These are phyloP conservation scores for Rhizophora mangle DNA, from an alignment of 345 rosid genomes.

Conservation along the genomic window DNA sequence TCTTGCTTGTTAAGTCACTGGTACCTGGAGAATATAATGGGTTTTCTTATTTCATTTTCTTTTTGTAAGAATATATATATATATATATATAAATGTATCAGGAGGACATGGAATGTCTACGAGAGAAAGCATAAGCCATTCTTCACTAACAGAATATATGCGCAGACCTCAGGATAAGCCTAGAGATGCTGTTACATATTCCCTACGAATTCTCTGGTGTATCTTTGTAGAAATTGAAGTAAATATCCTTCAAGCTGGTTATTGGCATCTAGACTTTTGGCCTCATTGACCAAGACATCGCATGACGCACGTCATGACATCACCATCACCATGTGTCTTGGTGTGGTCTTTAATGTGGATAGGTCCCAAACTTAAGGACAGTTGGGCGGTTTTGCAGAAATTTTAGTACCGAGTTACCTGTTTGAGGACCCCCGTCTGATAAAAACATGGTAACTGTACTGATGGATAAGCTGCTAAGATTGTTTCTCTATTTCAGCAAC, in stretches of 20 bases:
- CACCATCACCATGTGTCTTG: neutral
- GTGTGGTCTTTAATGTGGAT: constrained; percentile 9
- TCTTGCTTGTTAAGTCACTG: neutral
- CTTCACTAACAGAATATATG: too few species aligned
- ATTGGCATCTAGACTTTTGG: neutral
- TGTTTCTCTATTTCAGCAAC: neutral
- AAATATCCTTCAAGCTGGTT: neutral
- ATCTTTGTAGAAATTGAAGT: neutral
- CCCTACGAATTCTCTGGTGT: neutral
- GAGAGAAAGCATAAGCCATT: too few species aligned
- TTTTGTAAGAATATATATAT: too few species aligned
- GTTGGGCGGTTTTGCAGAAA: neutral
- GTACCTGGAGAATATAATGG: neutral
- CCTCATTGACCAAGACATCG: constrained; percentile 14
- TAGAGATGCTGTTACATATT: neutral
- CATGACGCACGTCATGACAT: neutral
- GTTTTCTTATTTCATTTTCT: too few species aligned
- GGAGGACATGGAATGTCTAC: too few species aligned
- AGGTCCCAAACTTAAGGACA: constrained; percentile 14
- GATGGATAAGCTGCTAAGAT: neutral
- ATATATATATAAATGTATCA: too few species aligned
- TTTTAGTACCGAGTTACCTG: neutral
- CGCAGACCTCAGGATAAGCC: neutral
- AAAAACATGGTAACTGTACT: neutral
- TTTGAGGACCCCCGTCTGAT: neutral